Conservation (phyloP, 768 basidiomycete genomes). For the Terana coerulea region DNA sequence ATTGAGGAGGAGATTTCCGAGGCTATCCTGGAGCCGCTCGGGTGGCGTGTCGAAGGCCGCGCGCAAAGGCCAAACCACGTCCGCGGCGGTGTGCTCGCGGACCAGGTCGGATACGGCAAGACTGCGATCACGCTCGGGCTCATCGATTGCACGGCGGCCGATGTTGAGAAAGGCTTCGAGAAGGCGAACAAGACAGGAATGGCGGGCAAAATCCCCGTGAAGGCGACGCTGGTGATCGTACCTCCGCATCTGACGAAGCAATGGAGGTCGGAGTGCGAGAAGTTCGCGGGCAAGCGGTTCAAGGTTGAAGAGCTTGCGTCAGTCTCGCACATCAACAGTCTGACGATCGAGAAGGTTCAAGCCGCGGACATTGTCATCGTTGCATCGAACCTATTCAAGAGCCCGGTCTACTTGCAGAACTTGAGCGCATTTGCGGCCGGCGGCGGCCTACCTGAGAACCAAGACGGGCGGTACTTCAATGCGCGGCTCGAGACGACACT, state of each 20-base stretch:
- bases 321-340: constrained; percentile 63
- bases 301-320: constrained; percentile 65
- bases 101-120: constrained; percentile 97
- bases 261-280: constrained; percentile 82
- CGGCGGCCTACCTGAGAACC: constrained; percentile 58
- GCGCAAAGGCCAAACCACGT: constrained; percentile 73
- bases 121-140: constrained; percentile 92
- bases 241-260: constrained; percentile 89
- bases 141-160: constrained; percentile 65
- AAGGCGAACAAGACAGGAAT: constrained; percentile 19
- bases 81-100: constrained; percentile 89
- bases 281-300: constrained; percentile 66
- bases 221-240: constrained; percentile 80
- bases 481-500: constrained; percentile 69
- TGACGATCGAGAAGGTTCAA: constrained; percentile 69
- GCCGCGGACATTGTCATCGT: constrained; percentile 86
- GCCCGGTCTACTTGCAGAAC: constrained; percentile 70
- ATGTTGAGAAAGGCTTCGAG: constrained; percentile 55
- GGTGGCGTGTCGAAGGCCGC: constrained; percentile 94
- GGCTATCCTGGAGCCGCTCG: constrained; percentile 77
- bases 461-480: constrained; percentile 87
- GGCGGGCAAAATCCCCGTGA: constrained; percentile 46
- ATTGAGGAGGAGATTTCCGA: constrained; percentile 94
- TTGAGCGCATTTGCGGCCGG: constrained; percentile 67
- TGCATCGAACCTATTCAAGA: constrained; percentile 83